phyloP scores from a whole-genome alignment of 176 grass and related monocot genomes.

The Cenchrus fungigraminus region DNA sequence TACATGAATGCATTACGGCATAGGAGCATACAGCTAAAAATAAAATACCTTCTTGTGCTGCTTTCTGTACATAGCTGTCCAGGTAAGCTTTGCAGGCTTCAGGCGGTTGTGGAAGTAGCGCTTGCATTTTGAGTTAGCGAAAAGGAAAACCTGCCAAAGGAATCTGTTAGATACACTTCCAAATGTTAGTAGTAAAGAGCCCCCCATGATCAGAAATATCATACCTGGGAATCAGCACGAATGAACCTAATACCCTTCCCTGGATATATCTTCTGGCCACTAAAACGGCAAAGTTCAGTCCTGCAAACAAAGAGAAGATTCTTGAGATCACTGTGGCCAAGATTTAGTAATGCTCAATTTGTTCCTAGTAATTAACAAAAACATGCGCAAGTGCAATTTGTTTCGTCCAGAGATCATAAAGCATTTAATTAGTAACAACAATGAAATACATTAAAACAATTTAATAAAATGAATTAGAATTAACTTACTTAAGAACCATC shows the following conservation, averaged over 20 bases:
- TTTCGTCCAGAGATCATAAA: background rate
- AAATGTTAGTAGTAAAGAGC: background rate
- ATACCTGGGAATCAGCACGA: constrained; percentile 84
- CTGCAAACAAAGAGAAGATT: constrained; percentile 36
- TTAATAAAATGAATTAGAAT: background rate
- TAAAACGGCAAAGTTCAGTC: constrained; percentile 97
- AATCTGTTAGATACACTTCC: background rate
- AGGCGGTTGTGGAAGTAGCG: constrained; percentile 90
- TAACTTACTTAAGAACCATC: constrained; percentile 94
- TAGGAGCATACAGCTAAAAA: constrained; percentile 11
- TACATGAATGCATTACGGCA: background rate
- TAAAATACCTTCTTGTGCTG: constrained; percentile 87
- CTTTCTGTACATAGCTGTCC: constrained; percentile 95
- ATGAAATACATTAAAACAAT: constrained; percentile 6
- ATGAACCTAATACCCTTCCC: constrained; percentile 92
- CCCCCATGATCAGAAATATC: background rate
- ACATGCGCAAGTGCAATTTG: background rate
- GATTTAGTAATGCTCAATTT: background rate
- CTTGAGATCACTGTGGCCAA: background rate
- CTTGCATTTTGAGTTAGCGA: constrained; percentile 95
- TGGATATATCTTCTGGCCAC: constrained; percentile 88
- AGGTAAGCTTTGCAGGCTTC: constrained; percentile 93
- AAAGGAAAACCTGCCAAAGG: constrained; percentile 71
- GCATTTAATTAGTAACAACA: background rate
- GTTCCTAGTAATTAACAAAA: background rate